phyloP scores from a whole-genome alignment of 2,329 filamentous ascomycete genomes.

The Aureobasidium sp. region DNA sequence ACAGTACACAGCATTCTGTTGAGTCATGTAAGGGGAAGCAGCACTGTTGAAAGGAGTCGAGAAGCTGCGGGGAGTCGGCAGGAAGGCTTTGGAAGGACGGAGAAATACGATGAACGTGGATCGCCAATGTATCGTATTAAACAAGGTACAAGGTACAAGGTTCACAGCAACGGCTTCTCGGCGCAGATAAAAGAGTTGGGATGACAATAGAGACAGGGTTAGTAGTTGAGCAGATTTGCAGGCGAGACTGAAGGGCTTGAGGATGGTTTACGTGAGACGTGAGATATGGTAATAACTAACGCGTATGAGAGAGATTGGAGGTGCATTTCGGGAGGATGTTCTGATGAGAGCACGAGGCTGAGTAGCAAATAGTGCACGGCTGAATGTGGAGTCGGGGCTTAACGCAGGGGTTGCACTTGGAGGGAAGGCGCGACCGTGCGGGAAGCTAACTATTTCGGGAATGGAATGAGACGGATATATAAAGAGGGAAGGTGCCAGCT shows the following conservation, averaged over 20 bases:
- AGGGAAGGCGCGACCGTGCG: not conserved
- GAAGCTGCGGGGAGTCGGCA: not conserved
- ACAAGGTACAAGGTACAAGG: not conserved
- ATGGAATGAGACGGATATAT: not conserved
- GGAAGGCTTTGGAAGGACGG: conserved; percentile 11
- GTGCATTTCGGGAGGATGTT: not conserved
- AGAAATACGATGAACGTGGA: not conserved
- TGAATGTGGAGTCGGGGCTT: too few relatives aligned
- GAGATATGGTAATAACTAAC: not conserved
- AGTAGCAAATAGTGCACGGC: too few relatives aligned
- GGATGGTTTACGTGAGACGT: not conserved
- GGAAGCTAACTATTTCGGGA: conserved; percentile 1
- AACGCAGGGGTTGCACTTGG: not conserved
- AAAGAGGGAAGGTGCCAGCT: not conserved
- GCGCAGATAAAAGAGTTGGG: not conserved
- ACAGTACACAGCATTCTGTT: not conserved
- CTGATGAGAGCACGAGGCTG: too few relatives aligned
- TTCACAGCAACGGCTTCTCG: conserved; percentile 1
- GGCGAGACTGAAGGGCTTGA: not conserved
- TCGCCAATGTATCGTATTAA: too few relatives aligned
- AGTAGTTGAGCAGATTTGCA: not conserved
- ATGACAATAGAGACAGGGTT: not conserved
- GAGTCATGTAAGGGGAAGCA: conserved; percentile 10
- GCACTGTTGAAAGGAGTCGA: not conserved
- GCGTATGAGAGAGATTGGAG: not conserved